phyloP scores from a whole-genome alignment of 2,329 filamentous ascomycete species.

The Sclerotinia spermophila region DNA sequence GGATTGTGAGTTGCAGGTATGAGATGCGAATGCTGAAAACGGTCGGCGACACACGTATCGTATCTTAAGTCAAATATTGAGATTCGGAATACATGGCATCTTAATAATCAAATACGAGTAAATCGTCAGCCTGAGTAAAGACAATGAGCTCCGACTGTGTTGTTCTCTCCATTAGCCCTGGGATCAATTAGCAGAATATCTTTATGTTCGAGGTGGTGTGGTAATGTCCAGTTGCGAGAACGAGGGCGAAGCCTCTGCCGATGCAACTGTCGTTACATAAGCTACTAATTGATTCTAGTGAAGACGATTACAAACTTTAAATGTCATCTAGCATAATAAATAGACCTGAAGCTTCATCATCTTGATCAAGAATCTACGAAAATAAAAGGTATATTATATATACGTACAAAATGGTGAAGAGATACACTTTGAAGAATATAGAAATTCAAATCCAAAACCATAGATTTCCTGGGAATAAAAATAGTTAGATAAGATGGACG shows the following conservation, averaged over 20 bases:
- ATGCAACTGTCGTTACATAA: neutral
- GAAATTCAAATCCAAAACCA: neutral
- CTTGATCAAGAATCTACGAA: neutral
- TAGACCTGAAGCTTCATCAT: neutral
- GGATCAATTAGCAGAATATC: neutral
- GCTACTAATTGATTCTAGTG: neutral
- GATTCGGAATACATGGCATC: neutral
- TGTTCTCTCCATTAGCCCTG: neutral
- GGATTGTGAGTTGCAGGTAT: neutral
- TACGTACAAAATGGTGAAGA: neutral
- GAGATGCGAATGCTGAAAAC: neutral
- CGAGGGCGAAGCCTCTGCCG: neutral
- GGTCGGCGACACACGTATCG: neutral
- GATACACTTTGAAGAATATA: neutral
- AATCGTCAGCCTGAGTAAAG: neutral
- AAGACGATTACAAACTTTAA: no score
- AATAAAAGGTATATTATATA: neutral
- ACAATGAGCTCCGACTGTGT: neutral
- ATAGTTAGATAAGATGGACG: neutral
- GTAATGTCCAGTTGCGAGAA: neutral
- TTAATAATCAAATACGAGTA: neutral
- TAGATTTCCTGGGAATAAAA: neutral
- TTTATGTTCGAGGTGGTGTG: neutral
- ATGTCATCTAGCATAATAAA: neutral
- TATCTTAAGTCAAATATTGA: neutral